phyloP scores from a whole-genome alignment of 768 basidiomycete species.

The Pleurotus platypus region DNA sequence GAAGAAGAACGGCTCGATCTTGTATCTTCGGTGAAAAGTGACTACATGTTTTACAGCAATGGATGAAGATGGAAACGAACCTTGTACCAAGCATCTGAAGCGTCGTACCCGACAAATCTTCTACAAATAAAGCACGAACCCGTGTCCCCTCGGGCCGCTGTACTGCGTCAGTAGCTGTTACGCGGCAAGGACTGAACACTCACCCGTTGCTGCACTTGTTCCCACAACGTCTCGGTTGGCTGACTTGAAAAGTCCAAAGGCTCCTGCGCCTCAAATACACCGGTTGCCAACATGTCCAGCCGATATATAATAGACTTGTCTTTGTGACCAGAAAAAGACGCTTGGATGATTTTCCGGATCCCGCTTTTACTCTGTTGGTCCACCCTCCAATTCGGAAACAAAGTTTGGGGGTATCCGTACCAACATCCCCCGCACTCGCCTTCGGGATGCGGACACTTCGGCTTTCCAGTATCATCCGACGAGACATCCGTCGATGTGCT shows the following conservation, averaged over 20 bases:
- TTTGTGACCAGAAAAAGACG: neutral
- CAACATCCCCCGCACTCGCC: slow-evolving; percentile 17
- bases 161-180: neutral
- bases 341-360: slow-evolving; percentile 25
- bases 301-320: slow-evolving; percentile 29
- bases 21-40: slow-evolving; percentile 32
- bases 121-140: slow-evolving; percentile 49
- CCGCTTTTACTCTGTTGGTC: slow-evolving; percentile 38
- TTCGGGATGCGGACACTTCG: neutral
- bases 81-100: slow-evolving; percentile 59
- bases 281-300: slow-evolving; percentile 36
- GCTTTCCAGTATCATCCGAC: neutral
- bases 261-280: slow-evolving; percentile 20
- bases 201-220: slow-evolving; percentile 24
- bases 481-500: neutral
- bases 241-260: slow-evolving; percentile 15
- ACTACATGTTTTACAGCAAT: neutral
- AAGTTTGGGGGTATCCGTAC: slow-evolving; percentile 45
- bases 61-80: slow-evolving; percentile 25
- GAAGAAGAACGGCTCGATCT: slow-evolving; percentile 66
- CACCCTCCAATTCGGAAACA: slow-evolving; percentile 55
- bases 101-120: slow-evolving; percentile 48
- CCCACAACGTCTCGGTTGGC: slow-evolving; percentile 30
- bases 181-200: slow-evolving; percentile 10
- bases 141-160: slow-evolving; percentile 34